Base-by-base conservation (phyloP, 139 green algal genomes). In the Gonium pectorale region DNA sequence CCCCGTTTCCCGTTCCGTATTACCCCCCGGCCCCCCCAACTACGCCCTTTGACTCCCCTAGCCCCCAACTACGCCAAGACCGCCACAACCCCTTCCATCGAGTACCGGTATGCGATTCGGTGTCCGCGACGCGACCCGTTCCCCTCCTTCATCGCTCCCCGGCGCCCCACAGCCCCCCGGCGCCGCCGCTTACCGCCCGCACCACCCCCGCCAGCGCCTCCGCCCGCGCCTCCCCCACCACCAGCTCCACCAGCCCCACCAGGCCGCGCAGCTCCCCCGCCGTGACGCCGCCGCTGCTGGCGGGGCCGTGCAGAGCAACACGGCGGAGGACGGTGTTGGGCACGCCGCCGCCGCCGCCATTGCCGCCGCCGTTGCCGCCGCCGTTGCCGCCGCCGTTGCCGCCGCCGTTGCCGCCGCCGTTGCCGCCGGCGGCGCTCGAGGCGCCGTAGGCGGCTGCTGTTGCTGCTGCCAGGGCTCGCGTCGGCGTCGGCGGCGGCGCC, bases 201-300 rank as follows among this genome's bases (percentile, higher is more conserved):
- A 35, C 26, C 5, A 83, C 1, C 2, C 4, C 77, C 31, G 62
- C 77, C n/a, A 73, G 31, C n/a, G 19, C n/a, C 19, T 0, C 27
- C 60, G 33, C 43, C 31, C 26, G 22, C 21, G 77, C 77, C 77
- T 83, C 62, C 41, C 77, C 77, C 43, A 83, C 77, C 60, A 83
- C 77, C 77, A 83, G 33, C 43, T 83, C 77, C 60, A 31, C 31
- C 44, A 83, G 44, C 43, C 38, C 41, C 37, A 21, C 3, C 62
- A 83, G 66, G 19, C 1, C 22, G 0, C 21, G 19, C 22, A 83
- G 31, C 8, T 64, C 31, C 43, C 31, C 66, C 13, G 43, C 77
- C n/a, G 43, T 70, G n/a, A 5, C 41, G n/a, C 74, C 56, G 13
- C 35, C 29, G 74, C 56, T 54, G 56, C 56, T 70, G 3, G 56